Evolutionary conservation across 1,284 basidiomycete genomes (phyloP), one percentile per base, ranked within the genome.

Genomic region (Marasmius tenuissimus): DNA sequence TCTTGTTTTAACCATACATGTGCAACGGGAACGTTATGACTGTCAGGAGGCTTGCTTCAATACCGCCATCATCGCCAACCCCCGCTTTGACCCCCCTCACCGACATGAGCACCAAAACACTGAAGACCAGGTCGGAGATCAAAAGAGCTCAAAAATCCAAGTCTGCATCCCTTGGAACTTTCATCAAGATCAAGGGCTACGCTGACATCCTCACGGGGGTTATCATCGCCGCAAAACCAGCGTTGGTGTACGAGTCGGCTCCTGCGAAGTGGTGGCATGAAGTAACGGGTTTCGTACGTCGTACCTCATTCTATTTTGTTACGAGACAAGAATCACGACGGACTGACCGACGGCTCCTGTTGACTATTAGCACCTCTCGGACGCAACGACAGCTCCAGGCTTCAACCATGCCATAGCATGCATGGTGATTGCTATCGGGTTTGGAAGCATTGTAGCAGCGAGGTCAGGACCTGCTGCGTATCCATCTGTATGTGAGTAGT

Each of bases 391-490:
- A 18, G 71, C 73, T 0, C 71, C 71, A 5, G 70, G 69, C 5
- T 72, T 72, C 65, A 74, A 73, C 57, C 72, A 73, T 34, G 67
- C 72, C 5, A 66, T 73, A 35, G 72, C 72, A 18, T 73, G 71
- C 57, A 72, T 73, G 71, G 67, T 70, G 8, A 66, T 64, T n/a
- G 70, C 71, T 16, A 63, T 72, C 14, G 72, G 72, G 12, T 65
- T 71, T 3, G 72, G 68, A 3, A 66, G 70, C 47, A 56, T 73
- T 35, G 69, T 71, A 12, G 68, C 71, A 9, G 59, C 68, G 2
- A 55, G 62, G 10, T 61, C 61, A 35, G 66, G 68, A 40, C 62
- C 66, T 33, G 63, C 57, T 2, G 67, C 62, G 20, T 59, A 56
- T 14, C 62, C 65, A 27, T 40, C 68, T n/a, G 60, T 72, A 33